These are phyloP conservation scores for Plasmodium gallinaceum DNA, from an alignment of 169 alveolate genomes.

Conservation along the genomic window DNA sequence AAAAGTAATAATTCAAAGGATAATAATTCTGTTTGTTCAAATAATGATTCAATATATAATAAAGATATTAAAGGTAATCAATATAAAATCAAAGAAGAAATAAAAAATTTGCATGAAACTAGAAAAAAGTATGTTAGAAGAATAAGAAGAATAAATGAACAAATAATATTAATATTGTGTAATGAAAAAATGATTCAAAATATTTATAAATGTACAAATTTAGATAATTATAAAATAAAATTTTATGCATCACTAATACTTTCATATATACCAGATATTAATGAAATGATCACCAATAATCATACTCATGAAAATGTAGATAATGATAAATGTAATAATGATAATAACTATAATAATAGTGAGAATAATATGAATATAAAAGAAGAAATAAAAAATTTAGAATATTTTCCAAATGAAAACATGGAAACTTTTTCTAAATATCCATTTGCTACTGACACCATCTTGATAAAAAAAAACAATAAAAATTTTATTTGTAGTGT, in stretches of 20 bases:
- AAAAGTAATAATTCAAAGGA: background rate
- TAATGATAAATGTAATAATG: background rate
- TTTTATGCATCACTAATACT: conserved; percentile 45
- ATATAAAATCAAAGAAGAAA: conserved; percentile 24
- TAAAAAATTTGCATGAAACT: conserved; percentile 16
- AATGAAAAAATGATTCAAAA: conserved; percentile 55
- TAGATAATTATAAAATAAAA: conserved; percentile 35
- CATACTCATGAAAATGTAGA: background rate
- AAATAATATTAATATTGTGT: conserved; percentile 35
- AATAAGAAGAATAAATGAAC: conserved; percentile 59
- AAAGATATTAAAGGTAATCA: background rate
- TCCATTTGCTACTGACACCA: background rate
- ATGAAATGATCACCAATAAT: conserved; percentile 13
- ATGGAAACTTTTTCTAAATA: background rate
- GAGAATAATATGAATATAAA: background rate
- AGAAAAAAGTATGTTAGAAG: conserved; percentile 23
- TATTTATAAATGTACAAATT: conserved; percentile 44
- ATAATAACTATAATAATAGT: background rate
- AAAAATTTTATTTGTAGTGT: conserved; percentile 64
- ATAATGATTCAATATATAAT: background rate
- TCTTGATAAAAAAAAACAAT: conserved; percentile 27
- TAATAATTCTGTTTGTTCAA: background rate
- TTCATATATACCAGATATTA: conserved; percentile 35
- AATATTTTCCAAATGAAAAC: background rate
- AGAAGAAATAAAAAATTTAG: background rate